Conservation (phyloP, 2,329 filamentous ascomycete species). For the Camillea tinctor region DNA sequence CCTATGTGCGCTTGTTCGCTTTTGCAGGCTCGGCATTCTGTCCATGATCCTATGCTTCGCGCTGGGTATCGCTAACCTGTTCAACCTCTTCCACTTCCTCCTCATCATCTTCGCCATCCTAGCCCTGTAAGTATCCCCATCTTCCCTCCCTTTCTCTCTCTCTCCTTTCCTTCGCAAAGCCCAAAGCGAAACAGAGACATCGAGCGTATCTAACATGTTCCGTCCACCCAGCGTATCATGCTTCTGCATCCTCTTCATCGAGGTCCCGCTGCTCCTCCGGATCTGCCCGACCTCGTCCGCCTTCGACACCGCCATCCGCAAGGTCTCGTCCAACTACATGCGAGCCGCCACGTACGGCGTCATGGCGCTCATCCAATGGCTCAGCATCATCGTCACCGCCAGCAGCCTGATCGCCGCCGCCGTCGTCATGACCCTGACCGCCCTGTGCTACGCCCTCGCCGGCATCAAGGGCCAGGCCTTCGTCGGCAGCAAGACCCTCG, state of each 20-base stretch:
- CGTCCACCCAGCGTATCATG: conserved; percentile 56
- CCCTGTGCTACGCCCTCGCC: conserved; percentile 76
- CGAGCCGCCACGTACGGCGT: conserved; percentile 80
- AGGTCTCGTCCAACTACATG: conserved; percentile 95
- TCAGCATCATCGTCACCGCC: conserved; percentile 64
- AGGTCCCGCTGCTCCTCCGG: conserved; percentile 90
- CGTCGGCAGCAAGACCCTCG: conserved; percentile 91
- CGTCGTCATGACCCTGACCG: conserved; percentile 74
- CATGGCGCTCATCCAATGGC: conserved; percentile 82
- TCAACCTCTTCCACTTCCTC: conserved; percentile 47
- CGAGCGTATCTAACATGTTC: not conserved
- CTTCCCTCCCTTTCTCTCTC: not conserved
- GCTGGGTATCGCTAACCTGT: conserved; percentile 66
- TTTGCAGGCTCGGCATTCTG: conserved; percentile 62
- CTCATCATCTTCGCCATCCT: conserved; percentile 54
- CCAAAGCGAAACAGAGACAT: too few relatives aligned
- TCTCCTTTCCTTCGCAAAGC: too few relatives aligned
- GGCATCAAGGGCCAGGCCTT: conserved; percentile 82
- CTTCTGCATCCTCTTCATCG: conserved; percentile 77
- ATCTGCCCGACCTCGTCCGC: conserved; percentile 92
- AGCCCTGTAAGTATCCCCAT: conserved; percentile 46
- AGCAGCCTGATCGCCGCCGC: conserved; percentile 84
- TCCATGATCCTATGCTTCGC: conserved; percentile 71
- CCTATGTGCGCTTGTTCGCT: not conserved
- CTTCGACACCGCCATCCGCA: conserved; percentile 88